Conservation (phyloP, 2,329 filamentous ascomycete species). For the Purpureocillium lavendulum region DNA sequence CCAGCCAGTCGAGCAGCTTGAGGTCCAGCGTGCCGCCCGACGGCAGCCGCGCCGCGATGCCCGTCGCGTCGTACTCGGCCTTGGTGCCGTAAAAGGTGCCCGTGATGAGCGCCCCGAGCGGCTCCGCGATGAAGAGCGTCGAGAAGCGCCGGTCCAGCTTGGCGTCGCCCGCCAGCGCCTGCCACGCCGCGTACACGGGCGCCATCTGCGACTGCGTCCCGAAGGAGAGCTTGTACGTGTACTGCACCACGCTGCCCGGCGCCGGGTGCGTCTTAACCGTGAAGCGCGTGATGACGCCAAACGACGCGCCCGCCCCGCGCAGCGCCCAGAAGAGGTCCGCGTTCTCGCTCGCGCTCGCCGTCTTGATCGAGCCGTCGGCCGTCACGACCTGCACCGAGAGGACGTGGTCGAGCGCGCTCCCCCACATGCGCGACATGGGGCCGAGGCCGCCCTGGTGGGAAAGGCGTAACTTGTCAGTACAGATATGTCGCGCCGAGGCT, state of each 20-base stretch:
- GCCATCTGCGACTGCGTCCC: constrained; percentile 38
- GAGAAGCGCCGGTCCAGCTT: constrained; percentile 50
- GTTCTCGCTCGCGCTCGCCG: constrained; percentile 37
- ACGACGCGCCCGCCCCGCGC: constrained; percentile 46
- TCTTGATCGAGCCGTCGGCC: constrained; percentile 41
- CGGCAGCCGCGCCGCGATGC: constrained; percentile 40
- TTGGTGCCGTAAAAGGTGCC: constrained; percentile 54
- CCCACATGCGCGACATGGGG: constrained; percentile 52
- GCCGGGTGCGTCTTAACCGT: constrained; percentile 46
- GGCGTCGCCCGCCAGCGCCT: constrained; percentile 44
- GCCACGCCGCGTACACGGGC: constrained; percentile 47
- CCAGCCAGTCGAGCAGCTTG: constrained; percentile 55
- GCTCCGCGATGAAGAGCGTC: constrained; percentile 45
- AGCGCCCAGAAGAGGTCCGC: constrained; percentile 48
- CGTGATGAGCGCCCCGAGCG: constrained; percentile 45
- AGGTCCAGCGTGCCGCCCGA: constrained; percentile 29
- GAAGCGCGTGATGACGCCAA: constrained; percentile 50
- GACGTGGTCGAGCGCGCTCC: constrained; percentile 45
- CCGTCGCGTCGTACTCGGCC: constrained; percentile 43
- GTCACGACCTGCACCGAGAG: constrained; percentile 48
- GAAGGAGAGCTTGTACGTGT: constrained; percentile 45
- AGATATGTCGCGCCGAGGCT: neutral
- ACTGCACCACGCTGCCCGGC: constrained; percentile 48
- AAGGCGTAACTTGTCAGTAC: neutral
- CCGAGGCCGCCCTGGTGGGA: constrained; percentile 43